phyloP scores from a whole-genome alignment of 805 yeast species.

The Yarrowia keelungensis region DNA sequence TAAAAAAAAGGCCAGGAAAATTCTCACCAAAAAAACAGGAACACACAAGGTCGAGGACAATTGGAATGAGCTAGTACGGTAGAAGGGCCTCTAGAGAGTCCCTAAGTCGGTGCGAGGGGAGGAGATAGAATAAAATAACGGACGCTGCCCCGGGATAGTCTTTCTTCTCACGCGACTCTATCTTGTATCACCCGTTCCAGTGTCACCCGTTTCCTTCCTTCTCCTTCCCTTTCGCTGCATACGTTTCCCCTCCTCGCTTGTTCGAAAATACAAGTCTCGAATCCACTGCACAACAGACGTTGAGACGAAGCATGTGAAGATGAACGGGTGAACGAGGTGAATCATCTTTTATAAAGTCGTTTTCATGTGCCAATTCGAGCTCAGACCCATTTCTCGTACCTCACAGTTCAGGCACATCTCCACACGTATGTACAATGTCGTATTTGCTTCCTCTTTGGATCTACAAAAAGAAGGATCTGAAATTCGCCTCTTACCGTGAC shows the following conservation, averaged over 20 bases:
- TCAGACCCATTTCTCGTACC: too few species aligned
- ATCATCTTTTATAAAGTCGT: too few species aligned
- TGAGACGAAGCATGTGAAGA: conserved; percentile 5
- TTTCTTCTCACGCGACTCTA: too few species aligned
- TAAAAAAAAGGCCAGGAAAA: background rate
- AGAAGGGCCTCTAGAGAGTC: too few species aligned
- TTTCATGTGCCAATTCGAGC: too few species aligned
- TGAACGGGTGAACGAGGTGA: background rate
- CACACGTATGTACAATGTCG: too few species aligned
- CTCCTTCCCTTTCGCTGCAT: background rate
- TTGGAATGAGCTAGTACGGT: conserved; percentile 23
- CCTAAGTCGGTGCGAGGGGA: too few species aligned
- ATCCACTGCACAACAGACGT: too few species aligned
- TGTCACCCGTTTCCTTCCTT: background rate
- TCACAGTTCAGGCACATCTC: too few species aligned
- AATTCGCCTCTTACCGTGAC: background rate
- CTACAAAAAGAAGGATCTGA: background rate
- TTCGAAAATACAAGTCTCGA: conserved; percentile 4
- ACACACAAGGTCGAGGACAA: background rate
- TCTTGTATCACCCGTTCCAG: background rate
- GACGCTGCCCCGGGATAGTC: too few species aligned
- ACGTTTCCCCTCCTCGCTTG: conserved; percentile 17
- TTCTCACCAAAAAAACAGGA: background rate
- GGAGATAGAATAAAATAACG: too few species aligned
- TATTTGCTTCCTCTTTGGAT: background rate